phyloP scores from a whole-genome alignment of 805 yeast genomes.

The Ogataea parapolymorpha region DNA sequence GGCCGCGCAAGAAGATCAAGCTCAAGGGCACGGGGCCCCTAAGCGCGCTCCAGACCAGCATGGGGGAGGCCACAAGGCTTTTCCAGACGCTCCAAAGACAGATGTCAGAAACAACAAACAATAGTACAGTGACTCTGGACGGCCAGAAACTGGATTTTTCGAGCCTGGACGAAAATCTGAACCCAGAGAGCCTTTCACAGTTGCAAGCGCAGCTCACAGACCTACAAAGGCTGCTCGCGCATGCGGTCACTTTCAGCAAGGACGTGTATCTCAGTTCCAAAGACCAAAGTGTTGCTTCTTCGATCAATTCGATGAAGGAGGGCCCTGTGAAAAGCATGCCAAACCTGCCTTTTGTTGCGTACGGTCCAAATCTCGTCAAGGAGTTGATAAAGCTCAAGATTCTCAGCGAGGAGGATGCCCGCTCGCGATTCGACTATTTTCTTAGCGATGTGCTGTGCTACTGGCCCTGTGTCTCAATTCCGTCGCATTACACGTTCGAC shows the following conservation, averaged over 20 bases:
- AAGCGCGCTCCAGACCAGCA: constrained; percentile 26
- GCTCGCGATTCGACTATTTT: constrained; percentile 35
- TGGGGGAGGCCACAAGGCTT: constrained; percentile 25
- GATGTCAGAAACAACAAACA: constrained; percentile 11
- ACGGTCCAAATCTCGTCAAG: constrained; percentile 35
- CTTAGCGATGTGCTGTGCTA: constrained; percentile 38
- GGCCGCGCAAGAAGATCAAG: constrained; percentile 33
- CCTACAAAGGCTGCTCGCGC: constrained; percentile 30
- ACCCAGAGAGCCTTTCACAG: constrained; percentile 18
- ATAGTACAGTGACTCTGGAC: constrained; percentile 8
- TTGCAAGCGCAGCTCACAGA: constrained; percentile 32
- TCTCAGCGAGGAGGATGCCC: constrained; percentile 35
- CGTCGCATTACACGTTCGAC: constrained; percentile 37
- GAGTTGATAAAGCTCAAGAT: constrained; percentile 38
- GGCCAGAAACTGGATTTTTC: constrained; percentile 11
- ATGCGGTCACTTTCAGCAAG: constrained; percentile 22
- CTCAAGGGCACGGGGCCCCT: constrained; percentile 27
- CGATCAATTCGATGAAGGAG: constrained; percentile 36
- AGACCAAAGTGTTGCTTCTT: constrained; percentile 24
- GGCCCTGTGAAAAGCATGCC: constrained; percentile 33
- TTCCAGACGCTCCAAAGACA: constrained; percentile 25
- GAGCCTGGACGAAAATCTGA: constrained; percentile 21
- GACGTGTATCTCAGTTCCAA: constrained; percentile 5
- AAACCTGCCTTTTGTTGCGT: constrained; percentile 35
- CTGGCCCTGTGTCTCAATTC: constrained; percentile 49